Evolutionary conservation across 2,329 filamentous ascomycete genomes (phyloP).

Genomic region (Falciphora oryzae): DNA sequence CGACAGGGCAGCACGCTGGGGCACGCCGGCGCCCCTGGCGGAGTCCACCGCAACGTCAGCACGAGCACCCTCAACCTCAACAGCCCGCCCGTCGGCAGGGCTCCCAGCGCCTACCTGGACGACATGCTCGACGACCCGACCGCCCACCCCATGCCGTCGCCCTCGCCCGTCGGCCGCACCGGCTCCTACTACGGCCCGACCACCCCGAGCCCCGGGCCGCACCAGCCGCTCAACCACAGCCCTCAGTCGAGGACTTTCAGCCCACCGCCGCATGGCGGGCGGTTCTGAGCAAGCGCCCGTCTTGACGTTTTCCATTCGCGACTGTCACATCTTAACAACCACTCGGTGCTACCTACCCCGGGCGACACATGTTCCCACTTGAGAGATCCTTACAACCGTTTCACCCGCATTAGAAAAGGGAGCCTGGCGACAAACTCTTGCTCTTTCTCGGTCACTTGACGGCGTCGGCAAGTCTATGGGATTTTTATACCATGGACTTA

Average conservation of each 20-base stretch:
- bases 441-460: not conserved
- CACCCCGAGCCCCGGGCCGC: conserved; percentile 1
- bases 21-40: conserved; percentile 13
- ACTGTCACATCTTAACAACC: not conserved
- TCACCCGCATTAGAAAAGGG: conserved; percentile 11
- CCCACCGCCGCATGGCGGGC: not conserved
- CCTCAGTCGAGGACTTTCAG: not conserved
- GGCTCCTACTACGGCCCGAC: not conserved
- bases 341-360: not conserved
- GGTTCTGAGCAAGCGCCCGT: not conserved
- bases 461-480: not conserved
- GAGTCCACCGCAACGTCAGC: conserved; percentile 40
- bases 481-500: not conserved
- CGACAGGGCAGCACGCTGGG: conserved; percentile 23
- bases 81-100: conserved; percentile 60
- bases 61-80: conserved; percentile 63
- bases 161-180: not conserved
- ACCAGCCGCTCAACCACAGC: not conserved
- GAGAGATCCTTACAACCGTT: not conserved
- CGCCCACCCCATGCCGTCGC: not conserved
- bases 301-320: conserved; percentile 3
- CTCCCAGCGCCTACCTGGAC: conserved; percentile 85
- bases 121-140: conserved; percentile 71
- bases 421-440: not conserved
- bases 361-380: not conserved